Percentiles rank a stretch among this genome's conserved stretches.
These are phyloP conservation scores for Colletotrichum chlorophyti DNA, from an alignment of 2,329 filamentous ascomycete species.

Conservation along the genomic window DNA sequence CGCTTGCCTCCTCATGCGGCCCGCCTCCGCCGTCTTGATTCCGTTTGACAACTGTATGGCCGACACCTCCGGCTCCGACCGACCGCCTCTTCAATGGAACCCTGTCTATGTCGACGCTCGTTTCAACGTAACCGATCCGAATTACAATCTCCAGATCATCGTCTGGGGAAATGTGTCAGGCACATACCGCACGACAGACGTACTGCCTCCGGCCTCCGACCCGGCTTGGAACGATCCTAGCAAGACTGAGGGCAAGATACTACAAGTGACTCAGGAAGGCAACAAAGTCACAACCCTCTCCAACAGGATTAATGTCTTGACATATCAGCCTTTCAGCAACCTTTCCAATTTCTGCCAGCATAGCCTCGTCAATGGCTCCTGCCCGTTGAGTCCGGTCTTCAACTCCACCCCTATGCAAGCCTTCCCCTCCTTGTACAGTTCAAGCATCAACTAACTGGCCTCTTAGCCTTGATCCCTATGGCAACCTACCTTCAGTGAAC, in stretches of 20 bases:
- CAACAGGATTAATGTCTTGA: conserved; percentile 75
- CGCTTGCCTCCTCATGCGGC: conserved; percentile 44
- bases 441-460: conserved; percentile 1
- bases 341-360: conserved; percentile 71
- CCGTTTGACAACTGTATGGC: conserved; percentile 85
- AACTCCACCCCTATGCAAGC: conserved; percentile 48
- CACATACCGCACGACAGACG: conserved; percentile 59
- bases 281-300: conserved; percentile 77
- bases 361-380: conserved; percentile 65
- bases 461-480: conserved; percentile 31
- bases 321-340: conserved; percentile 72
- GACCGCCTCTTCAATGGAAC: conserved; percentile 73
- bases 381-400: conserved; percentile 81
- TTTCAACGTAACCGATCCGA: conserved; percentile 70
- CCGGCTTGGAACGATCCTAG: conserved; percentile 68
- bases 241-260: conserved; percentile 77
- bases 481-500: conserved; percentile 73
- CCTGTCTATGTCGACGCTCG: conserved; percentile 77
- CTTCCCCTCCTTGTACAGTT: too few species aligned
- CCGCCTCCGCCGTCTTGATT: conserved; percentile 70
- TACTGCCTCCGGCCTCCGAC: conserved; percentile 67
- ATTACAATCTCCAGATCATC: conserved; percentile 75
- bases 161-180: conserved; percentile 94
- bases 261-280: conserved; percentile 58
- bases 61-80: conserved; percentile 55